Base-by-base conservation (phyloP, 352 stramenopile genomes). In the Globisporangium nodosum region DNA sequence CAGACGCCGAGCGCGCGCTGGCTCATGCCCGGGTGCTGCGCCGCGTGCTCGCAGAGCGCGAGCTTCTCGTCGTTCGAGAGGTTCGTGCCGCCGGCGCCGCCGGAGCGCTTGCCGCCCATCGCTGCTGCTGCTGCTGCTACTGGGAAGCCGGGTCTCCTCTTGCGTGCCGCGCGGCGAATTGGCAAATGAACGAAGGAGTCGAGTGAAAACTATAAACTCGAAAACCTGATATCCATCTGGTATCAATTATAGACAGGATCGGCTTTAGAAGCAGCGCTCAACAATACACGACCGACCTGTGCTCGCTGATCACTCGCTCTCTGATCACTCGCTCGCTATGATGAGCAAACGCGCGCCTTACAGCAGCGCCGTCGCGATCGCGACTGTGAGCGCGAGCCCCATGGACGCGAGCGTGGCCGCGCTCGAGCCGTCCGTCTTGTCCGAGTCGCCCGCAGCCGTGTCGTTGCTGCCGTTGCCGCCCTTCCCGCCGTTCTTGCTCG, bases 321-420 rank as follows among this genome's bases (percentile, higher is more conserved):
- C 31, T 35, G 31, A 8, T 35, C 35, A 5, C 35, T 42, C 35
- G 35, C 35, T 42, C 35, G 35, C 35, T 16, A 5, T 42, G 35
- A 42, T 49, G 43, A 8, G 43, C 43, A 30, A 49, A 20, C n/a
- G 18, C 9, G 5, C 35, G 35, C 49, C 61, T 73, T 71, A 81
- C 46, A 81, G 40, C 27, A 78, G 58, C 43, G 48, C 62, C 31
- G 54, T 64, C 12, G 55, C 57, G 16, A 42, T 3, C 35, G 61
- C 54, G 48, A 58, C 65, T 21, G 63, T 48, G 8, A 81, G 31
- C 33, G 61, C 62, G 35, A 77, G 57, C n/a, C 53, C 49, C 39
- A 48, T 42, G 40, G 69, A 69, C 33, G 63, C 56, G 33, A 63
- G 37, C 12, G 45, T 60, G 55, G 46, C 52, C 8, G 27, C 43